Conservation (phyloP, 495 filamentous ascomycete species). For the Podospora bellae-mahoneyi region DNA sequence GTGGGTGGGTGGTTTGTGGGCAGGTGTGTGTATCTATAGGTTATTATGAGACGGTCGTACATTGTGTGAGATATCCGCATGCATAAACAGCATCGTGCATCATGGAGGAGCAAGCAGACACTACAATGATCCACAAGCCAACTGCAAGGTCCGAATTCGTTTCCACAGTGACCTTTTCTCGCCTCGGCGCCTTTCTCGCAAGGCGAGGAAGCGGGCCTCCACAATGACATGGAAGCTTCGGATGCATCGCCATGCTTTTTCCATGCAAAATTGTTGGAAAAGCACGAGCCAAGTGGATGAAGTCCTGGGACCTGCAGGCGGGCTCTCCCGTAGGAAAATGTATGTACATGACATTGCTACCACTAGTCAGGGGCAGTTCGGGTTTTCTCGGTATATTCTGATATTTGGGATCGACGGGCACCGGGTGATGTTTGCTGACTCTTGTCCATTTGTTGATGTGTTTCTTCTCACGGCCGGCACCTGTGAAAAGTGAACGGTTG, state of each 20-base stretch:
- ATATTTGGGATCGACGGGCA: not conserved
- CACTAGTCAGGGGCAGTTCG: not conserved
- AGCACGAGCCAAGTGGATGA: constrained; percentile 5
- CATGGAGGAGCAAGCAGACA: not conserved
- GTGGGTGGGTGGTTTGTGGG: not conserved
- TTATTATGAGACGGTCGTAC: not conserved
- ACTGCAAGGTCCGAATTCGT: constrained; percentile 2
- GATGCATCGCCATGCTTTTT: constrained; percentile 7
- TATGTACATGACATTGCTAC: not conserved
- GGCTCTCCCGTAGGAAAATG: not conserved
- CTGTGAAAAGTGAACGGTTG: not conserved
- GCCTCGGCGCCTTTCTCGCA: constrained; percentile 8
- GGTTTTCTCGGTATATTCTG: not conserved
- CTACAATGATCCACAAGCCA: not conserved
- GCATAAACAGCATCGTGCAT: not conserved
- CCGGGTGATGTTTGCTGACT: not conserved
- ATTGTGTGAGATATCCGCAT: not conserved
- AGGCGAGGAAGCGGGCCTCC: constrained; percentile 1
- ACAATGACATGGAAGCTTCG: constrained; percentile 11
- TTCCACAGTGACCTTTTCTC: not conserved
- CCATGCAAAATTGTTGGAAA: constrained; percentile 5
- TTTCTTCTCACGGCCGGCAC: not conserved
- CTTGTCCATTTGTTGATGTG: not conserved
- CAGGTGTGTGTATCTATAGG: not conserved
- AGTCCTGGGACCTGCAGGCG: not conserved